These are phyloP conservation scores for Colletotrichum sp. DNA, from an alignment of 2,329 filamentous ascomycete species.

Conservation along the genomic window DNA sequence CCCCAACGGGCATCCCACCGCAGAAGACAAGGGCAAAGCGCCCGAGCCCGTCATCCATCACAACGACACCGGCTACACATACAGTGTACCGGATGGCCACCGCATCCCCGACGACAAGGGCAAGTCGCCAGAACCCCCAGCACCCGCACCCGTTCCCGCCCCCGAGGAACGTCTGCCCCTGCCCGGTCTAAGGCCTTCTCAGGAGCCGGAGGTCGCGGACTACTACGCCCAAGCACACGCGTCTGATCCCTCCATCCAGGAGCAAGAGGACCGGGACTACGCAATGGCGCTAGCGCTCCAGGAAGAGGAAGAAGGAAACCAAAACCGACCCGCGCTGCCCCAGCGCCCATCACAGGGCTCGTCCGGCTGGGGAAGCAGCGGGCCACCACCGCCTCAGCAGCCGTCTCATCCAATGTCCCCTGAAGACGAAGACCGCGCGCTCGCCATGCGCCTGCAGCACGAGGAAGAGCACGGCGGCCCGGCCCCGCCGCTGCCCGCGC, in stretches of 20 bases:
- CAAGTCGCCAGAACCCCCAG: background rate
- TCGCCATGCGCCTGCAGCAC: constrained; percentile 6
- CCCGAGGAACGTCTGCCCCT: background rate
- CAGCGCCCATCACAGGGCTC: background rate
- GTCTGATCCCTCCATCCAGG: background rate
- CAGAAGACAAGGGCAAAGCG: background rate
- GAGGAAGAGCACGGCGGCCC: background rate
- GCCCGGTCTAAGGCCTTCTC: background rate
- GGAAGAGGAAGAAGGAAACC: constrained; percentile 9
- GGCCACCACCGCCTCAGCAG: background rate
- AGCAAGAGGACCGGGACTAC: constrained; percentile 15
- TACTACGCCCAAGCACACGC: constrained; percentile 12
- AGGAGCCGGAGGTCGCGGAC: background rate
- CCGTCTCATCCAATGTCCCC: background rate
- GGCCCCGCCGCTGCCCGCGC: constrained; percentile 5
- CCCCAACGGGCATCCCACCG: background rate
- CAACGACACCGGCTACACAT: background rate
- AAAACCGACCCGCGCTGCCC: background rate
- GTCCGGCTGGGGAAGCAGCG: background rate
- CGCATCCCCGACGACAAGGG: background rate
- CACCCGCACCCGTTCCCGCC: background rate
- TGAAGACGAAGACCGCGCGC: constrained; percentile 7
- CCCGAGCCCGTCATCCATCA: background rate
- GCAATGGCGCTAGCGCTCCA: constrained; percentile 16
- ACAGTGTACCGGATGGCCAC: background rate